A percentile compares a stretch with the other conserved stretches of the same genome.
Evolutionary conservation across 2,329 filamentous ascomycete species (phyloP).

Genomic region (Mycocentrospora acerina): DNA sequence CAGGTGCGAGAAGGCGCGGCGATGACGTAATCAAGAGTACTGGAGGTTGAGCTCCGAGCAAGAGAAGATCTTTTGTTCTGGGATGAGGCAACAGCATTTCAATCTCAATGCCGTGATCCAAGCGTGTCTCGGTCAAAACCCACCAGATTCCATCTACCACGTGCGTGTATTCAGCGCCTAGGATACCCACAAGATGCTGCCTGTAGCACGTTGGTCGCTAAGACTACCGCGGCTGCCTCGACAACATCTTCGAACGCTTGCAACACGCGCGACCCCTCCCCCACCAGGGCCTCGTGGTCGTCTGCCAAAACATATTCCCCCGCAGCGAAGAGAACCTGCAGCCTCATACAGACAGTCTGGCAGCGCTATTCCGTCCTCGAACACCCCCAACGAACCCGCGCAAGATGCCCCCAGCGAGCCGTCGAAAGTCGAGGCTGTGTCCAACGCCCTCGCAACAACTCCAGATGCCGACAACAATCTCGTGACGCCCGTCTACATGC

Average conservation of each 20-base stretch:
- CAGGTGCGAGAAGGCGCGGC: background rate
- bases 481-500: conserved; percentile 61
- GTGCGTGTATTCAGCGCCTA: no score
- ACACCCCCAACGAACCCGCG: conserved; percentile 10
- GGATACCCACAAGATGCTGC: conserved; percentile 34
- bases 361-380: conserved; percentile 5
- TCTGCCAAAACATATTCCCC: conserved; percentile 17
- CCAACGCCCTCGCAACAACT: conserved; percentile 47
- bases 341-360: conserved; percentile 13
- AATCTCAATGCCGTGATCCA: no score
- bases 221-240: conserved; percentile 32
- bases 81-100: no score
- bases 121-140: no score
- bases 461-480: conserved; percentile 51
- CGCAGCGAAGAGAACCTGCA: conserved; percentile 10
- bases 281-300: conserved; percentile 26
- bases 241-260: conserved; percentile 21
- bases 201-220: conserved; percentile 27
- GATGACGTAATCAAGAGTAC: conserved; percentile 5
- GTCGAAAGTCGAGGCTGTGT: conserved; percentile 46
- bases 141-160: no score
- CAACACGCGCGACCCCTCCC: conserved; percentile 20
- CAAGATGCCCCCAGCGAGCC: conserved; percentile 18
- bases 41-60: conserved; percentile 1
- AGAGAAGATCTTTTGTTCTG: no score